Percentiles rank a stretch among this genome's conserved stretches.
Evolutionary conservation across 2,329 filamentous ascomycete genomes (phyloP).

Genomic region (Torrubiellomyces zombiae): DNA sequence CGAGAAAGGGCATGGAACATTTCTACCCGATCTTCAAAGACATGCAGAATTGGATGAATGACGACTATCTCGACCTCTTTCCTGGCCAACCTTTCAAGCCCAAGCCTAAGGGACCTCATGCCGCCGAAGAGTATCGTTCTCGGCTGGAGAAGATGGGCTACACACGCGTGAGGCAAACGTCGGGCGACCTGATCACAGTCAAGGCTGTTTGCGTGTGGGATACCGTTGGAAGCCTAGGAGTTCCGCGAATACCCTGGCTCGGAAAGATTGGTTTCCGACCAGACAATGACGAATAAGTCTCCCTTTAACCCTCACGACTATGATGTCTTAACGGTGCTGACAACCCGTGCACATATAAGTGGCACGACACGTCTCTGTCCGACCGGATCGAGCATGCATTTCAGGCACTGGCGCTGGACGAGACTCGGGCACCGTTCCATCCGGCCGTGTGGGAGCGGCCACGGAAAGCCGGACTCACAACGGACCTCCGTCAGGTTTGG

Average conservation of each 20-base stretch:
- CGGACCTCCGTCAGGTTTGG: constrained; percentile 37
- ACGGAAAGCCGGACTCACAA: constrained; percentile 18
- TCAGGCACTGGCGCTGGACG: constrained; percentile 41
- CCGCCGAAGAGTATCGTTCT: constrained; percentile 24
- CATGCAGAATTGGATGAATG: constrained; percentile 34
- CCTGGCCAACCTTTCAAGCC: constrained; percentile 27
- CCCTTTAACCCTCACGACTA: constrained; percentile 2
- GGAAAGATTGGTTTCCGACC: constrained; percentile 28
- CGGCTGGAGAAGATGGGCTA: constrained; percentile 25
- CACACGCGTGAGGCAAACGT: constrained; percentile 24
- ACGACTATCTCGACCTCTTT: constrained; percentile 28
- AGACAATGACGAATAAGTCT: constrained; percentile 28
- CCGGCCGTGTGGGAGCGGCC: constrained; percentile 37
- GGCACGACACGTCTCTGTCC: constrained; percentile 36
- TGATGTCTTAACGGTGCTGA: constrained; percentile 10
- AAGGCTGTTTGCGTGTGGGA: constrained; percentile 30
- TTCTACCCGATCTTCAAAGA: constrained; percentile 41
- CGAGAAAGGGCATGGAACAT: constrained; percentile 32
- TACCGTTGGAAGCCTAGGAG: constrained; percentile 25
- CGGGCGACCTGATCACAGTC: constrained; percentile 26
- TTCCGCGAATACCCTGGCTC: constrained; percentile 28
- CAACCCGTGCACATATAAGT: constrained; percentile 24
- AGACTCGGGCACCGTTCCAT: constrained; percentile 35
- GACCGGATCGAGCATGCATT: constrained; percentile 39
- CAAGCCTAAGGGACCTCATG: constrained; percentile 28